Percentiles rank a stretch among this genome's conserved stretches.
Conservation (phyloP, 805 yeast genomes). For the Candida qinlingensis region DNA sequence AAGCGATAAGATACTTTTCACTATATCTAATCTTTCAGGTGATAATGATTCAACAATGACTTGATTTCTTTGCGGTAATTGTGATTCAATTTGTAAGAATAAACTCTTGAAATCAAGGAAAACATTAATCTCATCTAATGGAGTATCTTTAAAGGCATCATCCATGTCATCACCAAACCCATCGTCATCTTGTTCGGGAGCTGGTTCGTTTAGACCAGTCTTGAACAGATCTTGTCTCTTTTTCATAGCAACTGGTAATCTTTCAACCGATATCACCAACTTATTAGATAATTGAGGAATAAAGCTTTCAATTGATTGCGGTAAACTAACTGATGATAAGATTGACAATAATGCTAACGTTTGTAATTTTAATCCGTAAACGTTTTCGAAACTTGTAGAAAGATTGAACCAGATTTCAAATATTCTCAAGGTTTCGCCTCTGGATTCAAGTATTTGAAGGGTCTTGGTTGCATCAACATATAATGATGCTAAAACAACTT, state of each 20-base stretch:
- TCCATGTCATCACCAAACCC: slow-evolving; percentile 45
- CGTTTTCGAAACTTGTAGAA: slow-evolving; percentile 48
- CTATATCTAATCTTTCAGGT: slow-evolving; percentile 21
- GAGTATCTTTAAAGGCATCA: slow-evolving; percentile 73
- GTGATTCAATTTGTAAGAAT: slow-evolving; percentile 41
- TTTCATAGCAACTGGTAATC: slow-evolving; percentile 68
- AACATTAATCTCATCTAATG: slow-evolving; percentile 70
- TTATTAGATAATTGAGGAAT: slow-evolving; percentile 47
- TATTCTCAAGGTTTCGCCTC: slow-evolving; percentile 40
- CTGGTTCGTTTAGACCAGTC: slow-evolving; percentile 30
- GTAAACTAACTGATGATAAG: slow-evolving; percentile 35
- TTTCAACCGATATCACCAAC: slow-evolving; percentile 45
- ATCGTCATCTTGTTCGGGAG: slow-evolving; percentile 45
- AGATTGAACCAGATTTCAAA: slow-evolving; percentile 62
- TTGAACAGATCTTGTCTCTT: slow-evolving; percentile 56
- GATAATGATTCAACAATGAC: slow-evolving; percentile 25
- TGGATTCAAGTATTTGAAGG: slow-evolving; percentile 43
- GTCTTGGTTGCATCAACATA: slow-evolving; percentile 56
- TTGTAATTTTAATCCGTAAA: slow-evolving; percentile 73
- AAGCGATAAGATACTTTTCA: slow-evolving; percentile 1
- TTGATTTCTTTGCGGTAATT: slow-evolving; percentile 41
- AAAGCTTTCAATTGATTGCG: slow-evolving; percentile 30
- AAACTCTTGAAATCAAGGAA: slow-evolving; percentile 59
- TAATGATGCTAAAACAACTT: slow-evolving; percentile 58
- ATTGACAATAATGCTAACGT: slow-evolving; percentile 59